Evolutionary conservation across 108 stramenopile species (phyloP).

Genomic region (Halocafeteria seosinensis): DNA sequence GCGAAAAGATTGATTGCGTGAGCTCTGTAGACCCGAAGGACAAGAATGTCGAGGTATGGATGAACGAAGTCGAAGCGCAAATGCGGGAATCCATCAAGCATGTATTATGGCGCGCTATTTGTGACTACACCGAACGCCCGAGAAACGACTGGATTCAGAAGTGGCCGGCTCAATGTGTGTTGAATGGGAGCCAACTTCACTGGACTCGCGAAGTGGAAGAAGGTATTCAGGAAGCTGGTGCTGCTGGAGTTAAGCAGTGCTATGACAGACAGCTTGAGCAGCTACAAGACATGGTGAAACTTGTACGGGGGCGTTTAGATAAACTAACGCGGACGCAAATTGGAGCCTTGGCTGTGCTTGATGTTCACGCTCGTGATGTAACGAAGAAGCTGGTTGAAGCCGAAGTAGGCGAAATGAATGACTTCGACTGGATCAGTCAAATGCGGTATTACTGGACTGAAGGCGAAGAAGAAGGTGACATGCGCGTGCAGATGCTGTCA

Average conservation of each 20-base stretch:
- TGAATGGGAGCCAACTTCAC: conserved; percentile 48
- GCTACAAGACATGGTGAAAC: conserved; percentile 39
- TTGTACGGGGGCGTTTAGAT: conserved; percentile 41
- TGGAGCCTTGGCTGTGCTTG: conserved; percentile 46
- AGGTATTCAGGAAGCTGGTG: conserved; percentile 4
- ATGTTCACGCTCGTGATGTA: conserved; percentile 53
- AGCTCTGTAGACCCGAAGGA: conserved; percentile 35
- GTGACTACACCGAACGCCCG: conserved; percentile 22
- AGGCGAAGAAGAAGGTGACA: conserved; percentile 16
- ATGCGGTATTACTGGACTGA: conserved; percentile 45
- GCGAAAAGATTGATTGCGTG: conserved; percentile 27
- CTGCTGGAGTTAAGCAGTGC: conserved; percentile 8
- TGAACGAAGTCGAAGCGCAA: conserved; percentile 37
- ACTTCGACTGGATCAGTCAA: conserved; percentile 31
- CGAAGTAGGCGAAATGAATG: conserved; percentile 20
- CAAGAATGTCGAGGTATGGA: conserved; percentile 47
- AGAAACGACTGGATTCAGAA: conserved; percentile 46
- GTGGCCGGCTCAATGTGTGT: conserved; percentile 39
- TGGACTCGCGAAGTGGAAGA: conserved; percentile 41
- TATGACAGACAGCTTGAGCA: conserved; percentile 26
- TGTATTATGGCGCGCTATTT: conserved; percentile 9
- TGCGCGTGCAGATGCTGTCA: conserved; percentile 41
- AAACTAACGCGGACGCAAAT: conserved; percentile 26
- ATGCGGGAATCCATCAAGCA: conserved; percentile 33
- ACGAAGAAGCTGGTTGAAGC: conserved; percentile 31